Evolutionary conservation across 257 asterid species (phyloP).

Genomic region (Striga asiatica): DNA sequence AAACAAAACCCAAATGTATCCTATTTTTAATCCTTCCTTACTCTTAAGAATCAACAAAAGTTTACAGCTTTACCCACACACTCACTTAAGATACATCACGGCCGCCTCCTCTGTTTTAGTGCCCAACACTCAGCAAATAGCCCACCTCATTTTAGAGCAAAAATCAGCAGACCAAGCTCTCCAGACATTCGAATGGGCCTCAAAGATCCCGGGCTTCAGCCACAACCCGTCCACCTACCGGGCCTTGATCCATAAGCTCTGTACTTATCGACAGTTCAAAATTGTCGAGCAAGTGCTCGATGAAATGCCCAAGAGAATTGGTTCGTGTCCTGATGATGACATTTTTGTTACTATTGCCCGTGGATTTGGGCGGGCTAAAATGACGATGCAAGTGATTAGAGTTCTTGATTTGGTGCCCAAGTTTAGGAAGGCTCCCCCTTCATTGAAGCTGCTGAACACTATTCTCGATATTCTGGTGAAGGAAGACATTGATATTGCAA

Average conservation of each 20-base stretch:
- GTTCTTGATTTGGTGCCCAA: slow-evolving; percentile 47
- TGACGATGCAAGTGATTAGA: slow-evolving; percentile 45
- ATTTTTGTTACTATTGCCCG: slow-evolving; percentile 66
- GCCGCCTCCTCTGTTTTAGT: slow-evolving; percentile 31
- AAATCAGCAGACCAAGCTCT: slow-evolving; percentile 57
- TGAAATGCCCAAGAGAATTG: slow-evolving; percentile 67
- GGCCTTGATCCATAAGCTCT: slow-evolving; percentile 70
- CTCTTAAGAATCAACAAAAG: neutral
- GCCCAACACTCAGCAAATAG: slow-evolving; percentile 56
- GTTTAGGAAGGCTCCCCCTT: slow-evolving; percentile 46
- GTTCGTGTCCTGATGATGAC: slow-evolving; percentile 53
- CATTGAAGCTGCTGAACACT: slow-evolving; percentile 65
- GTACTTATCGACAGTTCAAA: slow-evolving; percentile 44
- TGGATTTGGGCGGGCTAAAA: slow-evolving; percentile 64
- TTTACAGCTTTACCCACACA: slow-evolving; percentile 2
- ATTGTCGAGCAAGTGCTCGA: slow-evolving; percentile 54
- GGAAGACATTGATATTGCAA: slow-evolving; percentile 78
- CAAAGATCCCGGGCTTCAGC: slow-evolving; percentile 47
- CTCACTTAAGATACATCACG: slow-evolving; percentile 30
- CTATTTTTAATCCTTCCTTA: slow-evolving; percentile 9
- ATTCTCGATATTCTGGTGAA: slow-evolving; percentile 85
- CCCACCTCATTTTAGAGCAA: slow-evolving; percentile 63
- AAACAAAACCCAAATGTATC: slow-evolving; percentile 24
- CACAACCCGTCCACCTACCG: slow-evolving; percentile 60
- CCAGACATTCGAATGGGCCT: slow-evolving; percentile 90